Evolutionary conservation across 1,284 basidiomycete species (phyloP).

Genomic region (Cutaneotrichosporon curvatum): DNA sequence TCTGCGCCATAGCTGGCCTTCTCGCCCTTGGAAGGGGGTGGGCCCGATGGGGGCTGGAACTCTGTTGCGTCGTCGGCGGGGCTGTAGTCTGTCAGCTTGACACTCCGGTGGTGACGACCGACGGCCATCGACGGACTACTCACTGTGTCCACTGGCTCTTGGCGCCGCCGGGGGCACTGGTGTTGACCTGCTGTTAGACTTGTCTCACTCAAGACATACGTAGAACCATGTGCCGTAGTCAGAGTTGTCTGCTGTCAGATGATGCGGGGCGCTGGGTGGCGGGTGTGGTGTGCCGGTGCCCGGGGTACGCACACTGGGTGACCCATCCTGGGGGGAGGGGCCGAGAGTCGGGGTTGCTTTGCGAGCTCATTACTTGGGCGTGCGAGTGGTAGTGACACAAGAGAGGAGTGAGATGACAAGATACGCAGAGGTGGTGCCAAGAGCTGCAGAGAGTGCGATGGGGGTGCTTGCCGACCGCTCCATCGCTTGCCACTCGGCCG

Average conservation of each 20-base stretch:
- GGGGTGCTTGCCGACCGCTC: not conserved
- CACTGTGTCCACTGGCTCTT: constrained; percentile 45
- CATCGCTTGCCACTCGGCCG: not conserved
- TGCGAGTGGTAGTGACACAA: not conserved
- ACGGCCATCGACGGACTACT: too few relatives aligned
- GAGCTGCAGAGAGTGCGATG: not conserved
- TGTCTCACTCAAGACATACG: constrained; percentile 2
- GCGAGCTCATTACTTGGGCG: too few relatives aligned
- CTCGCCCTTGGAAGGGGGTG: constrained; percentile 28
- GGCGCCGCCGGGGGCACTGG: constrained; percentile 37
- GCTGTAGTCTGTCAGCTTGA: constrained; percentile 24
- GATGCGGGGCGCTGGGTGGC: too few relatives aligned
- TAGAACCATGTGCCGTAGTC: constrained; percentile 48
- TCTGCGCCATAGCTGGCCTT: constrained; percentile 8
- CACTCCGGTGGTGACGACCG: too few relatives aligned
- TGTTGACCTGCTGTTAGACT: constrained; percentile 28
- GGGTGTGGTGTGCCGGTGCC: not conserved
- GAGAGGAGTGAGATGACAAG: not conserved
- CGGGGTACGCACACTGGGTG: constrained; percentile 22
- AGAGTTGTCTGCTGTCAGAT: constrained; percentile 28
- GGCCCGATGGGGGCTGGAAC: constrained; percentile 37
- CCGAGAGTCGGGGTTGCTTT: constrained; percentile 36
- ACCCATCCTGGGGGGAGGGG: constrained; percentile 44
- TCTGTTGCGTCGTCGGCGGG: constrained; percentile 38
- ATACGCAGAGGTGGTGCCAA: not conserved